Conservation (phyloP, 2,329 filamentous ascomycete genomes). For the Cordyceps pruinosa region DNA sequence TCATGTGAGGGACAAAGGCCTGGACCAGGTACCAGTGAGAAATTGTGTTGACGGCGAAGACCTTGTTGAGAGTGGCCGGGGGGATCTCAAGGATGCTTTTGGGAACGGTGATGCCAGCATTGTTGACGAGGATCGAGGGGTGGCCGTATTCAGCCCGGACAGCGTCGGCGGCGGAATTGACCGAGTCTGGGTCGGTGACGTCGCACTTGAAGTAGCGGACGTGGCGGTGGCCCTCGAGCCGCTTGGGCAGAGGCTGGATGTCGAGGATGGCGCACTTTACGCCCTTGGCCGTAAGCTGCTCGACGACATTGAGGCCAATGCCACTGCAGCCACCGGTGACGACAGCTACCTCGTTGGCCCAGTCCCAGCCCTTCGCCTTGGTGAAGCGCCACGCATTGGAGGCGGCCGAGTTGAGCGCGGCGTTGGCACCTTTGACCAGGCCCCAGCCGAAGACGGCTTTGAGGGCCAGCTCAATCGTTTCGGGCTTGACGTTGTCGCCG, state of each 20-base stretch:
- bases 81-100: slow-evolving; percentile 49
- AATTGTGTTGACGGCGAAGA: slow-evolving; percentile 59
- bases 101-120: slow-evolving; percentile 46
- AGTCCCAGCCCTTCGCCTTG: slow-evolving; percentile 40
- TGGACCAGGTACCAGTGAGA: slow-evolving; percentile 54
- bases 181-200: slow-evolving; percentile 46
- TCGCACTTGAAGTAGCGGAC: slow-evolving; percentile 61
- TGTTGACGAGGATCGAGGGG: slow-evolving; percentile 53
- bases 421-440: slow-evolving; percentile 6
- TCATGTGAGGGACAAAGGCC: slow-evolving; percentile 57
- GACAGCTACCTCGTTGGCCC: slow-evolving; percentile 57
- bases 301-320: slow-evolving; percentile 57
- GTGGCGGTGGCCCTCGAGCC: slow-evolving; percentile 30
- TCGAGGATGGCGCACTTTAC: slow-evolving; percentile 62
- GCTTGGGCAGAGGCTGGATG: slow-evolving; percentile 27
- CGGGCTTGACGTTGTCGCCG: slow-evolving; percentile 6
- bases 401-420: slow-evolving; percentile 5
- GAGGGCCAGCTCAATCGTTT: slow-evolving; percentile 4
- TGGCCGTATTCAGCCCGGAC: slow-evolving; percentile 47
- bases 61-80: slow-evolving; percentile 49
- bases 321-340: slow-evolving; percentile 64
- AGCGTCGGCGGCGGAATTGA: slow-evolving; percentile 38
- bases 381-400: slow-evolving; percentile 8
- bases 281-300: slow-evolving; percentile 49
- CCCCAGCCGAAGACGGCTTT: slow-evolving; percentile 11